These are phyloP conservation scores for barrel medic (Medicago truncatula) DNA, from an alignment of 306 rosid species.

Conservation along the genomic window DNA sequence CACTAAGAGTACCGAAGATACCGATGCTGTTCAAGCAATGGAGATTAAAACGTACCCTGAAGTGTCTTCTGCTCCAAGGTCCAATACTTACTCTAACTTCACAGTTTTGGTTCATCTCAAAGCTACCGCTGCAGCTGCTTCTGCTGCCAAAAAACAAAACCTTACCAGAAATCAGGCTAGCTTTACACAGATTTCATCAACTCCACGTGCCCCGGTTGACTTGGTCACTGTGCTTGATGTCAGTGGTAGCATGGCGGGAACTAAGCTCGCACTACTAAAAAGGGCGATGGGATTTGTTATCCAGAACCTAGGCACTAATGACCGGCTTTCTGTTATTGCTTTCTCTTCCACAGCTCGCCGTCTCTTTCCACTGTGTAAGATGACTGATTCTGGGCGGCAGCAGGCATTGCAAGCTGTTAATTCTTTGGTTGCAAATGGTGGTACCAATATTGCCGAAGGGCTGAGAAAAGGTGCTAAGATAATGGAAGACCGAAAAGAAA, in stretches of 20 bases:
- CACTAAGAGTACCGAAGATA: conserved; percentile 46
- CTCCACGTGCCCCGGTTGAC: conserved; percentile 90
- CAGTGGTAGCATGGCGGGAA: conserved; percentile 99
- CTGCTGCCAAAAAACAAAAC: conserved; percentile 44
- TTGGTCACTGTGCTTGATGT: conserved; percentile 93
- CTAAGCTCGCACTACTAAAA: conserved; percentile 91
- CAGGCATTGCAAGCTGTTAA: conserved; percentile 96
- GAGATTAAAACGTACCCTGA: conserved; percentile 80
- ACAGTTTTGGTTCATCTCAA: conserved; percentile 85
- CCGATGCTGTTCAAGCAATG: conserved; percentile 50
- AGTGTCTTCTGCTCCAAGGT: conserved; percentile 65
- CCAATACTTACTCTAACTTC: conserved; percentile 62
- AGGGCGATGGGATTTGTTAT: conserved; percentile 99
- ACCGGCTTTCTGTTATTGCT: conserved; percentile 92
- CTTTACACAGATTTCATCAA: conserved; percentile 61
- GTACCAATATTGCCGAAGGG: conserved; percentile 97
- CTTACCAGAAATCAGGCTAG: conserved; percentile 54
- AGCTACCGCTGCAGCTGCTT: conserved; percentile 73
- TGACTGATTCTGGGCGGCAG: conserved; percentile 85
- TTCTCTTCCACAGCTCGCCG: conserved; percentile 99
- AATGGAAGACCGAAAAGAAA: conserved; percentile 90
- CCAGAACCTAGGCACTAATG: conserved; percentile 89
- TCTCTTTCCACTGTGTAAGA: conserved; percentile 78
- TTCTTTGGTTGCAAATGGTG: conserved; percentile 97
- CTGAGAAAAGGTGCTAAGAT: conserved; percentile 90